Conservation (phyloP, 306 rosid species). For the Quercus cerris region DNA sequence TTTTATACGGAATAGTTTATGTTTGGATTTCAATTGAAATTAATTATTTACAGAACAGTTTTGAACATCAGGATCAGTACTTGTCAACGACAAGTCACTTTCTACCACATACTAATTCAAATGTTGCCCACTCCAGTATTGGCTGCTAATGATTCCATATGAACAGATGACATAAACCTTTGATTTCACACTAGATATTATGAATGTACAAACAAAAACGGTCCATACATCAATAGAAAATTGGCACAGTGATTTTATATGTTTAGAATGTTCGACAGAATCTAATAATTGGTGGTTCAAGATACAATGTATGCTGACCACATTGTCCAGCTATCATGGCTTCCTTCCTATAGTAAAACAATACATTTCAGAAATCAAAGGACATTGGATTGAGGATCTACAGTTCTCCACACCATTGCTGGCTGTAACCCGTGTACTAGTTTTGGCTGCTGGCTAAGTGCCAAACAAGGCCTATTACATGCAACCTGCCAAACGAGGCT, state of each 20-base stretch:
- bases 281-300: constrained; percentile 20
- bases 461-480: constrained; percentile 32
- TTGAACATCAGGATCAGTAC: too few relatives aligned
- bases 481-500: constrained; percentile 29
- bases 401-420: neutral
- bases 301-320: neutral
- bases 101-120: too few relatives aligned
- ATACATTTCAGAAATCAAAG: constrained; percentile 1
- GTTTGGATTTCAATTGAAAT: too few relatives aligned
- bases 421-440: constrained; percentile 38
- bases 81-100: too few relatives aligned
- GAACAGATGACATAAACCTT: too few relatives aligned
- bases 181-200: too few relatives aligned
- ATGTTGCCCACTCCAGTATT: too few relatives aligned
- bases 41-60: too few relatives aligned
- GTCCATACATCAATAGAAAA: too few relatives aligned
- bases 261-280: neutral
- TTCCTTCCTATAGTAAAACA: constrained; percentile 22
- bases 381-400: constrained; percentile 25
- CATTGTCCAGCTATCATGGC: constrained; percentile 5
- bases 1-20: too few relatives aligned
- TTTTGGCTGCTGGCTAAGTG: constrained; percentile 22
- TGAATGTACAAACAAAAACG: too few relatives aligned
- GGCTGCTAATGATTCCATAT: too few relatives aligned
- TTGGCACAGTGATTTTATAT: neutral